phyloP scores from a whole-genome alignment of 2,329 filamentous ascomycete genomes.

The Pseudogymnoascus sp. region DNA sequence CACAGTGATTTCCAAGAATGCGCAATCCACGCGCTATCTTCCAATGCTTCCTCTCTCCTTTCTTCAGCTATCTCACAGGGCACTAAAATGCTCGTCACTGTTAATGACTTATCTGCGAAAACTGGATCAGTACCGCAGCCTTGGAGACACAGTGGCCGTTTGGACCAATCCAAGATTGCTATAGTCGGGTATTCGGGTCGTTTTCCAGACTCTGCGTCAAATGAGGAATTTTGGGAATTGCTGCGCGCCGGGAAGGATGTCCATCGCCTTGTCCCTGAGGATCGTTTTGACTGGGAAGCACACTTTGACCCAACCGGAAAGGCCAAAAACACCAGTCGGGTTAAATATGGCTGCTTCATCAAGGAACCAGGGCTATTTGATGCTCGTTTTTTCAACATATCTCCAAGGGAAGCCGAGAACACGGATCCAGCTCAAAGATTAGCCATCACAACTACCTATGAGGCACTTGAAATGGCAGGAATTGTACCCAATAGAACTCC shows the following conservation, averaged over 20 bases:
- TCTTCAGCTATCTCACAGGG: neutral
- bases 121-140: neutral
- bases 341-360: conserved; percentile 62
- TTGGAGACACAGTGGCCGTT: neutral
- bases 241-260: conserved; percentile 69
- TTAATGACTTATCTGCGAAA: conserved; percentile 3
- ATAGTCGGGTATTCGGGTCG: conserved; percentile 75
- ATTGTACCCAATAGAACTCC: conserved; percentile 42
- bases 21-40: neutral
- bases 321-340: conserved; percentile 66
- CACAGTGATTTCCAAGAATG: neutral
- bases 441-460: conserved; percentile 67
- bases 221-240: conserved; percentile 66
- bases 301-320: conserved; percentile 66
- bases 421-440: conserved; percentile 73
- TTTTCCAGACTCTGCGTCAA: conserved; percentile 63
- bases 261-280: conserved; percentile 49
- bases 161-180: conserved; percentile 61
- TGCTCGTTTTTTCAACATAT: conserved; percentile 77
- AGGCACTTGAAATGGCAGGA: conserved; percentile 71
- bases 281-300: conserved; percentile 63
- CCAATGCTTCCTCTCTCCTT: neutral
- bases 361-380: conserved; percentile 70
- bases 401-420: conserved; percentile 67
- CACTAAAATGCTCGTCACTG: neutral